A percentile compares a stretch with the other conserved stretches of the same genome.
Evolutionary conservation across 2,329 filamentous ascomycete species (phyloP).

Genomic region (Beauveria caledonica): DNA sequence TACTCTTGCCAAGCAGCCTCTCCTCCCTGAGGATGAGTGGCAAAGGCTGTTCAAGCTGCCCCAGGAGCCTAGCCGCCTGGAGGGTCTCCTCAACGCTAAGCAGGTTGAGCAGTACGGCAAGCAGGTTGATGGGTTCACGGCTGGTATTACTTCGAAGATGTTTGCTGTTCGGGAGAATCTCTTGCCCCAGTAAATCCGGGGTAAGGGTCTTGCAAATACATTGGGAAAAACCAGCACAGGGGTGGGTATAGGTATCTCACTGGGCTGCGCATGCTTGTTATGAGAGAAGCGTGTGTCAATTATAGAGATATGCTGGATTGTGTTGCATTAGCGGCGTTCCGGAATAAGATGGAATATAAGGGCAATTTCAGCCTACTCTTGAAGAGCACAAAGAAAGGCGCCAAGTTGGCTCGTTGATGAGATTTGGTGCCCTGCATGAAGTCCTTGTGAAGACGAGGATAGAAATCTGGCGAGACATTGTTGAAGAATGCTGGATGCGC

Average conservation of each 20-base stretch:
- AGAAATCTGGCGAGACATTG: neutral
- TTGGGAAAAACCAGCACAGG: neutral
- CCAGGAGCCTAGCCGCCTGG: constrained; percentile 83
- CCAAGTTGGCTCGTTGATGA: neutral
- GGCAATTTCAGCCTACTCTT: constrained; percentile 27
- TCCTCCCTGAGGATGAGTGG: constrained; percentile 95
- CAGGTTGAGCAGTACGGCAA: constrained; percentile 97
- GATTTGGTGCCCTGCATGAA: neutral
- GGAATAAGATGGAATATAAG: constrained; percentile 31
- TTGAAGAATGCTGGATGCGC: too few relatives aligned
- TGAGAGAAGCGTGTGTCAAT: neutral
- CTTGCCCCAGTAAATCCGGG: constrained; percentile 40
- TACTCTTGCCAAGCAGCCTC: constrained; percentile 75
- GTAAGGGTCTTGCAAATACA: neutral
- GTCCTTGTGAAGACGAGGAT: neutral
- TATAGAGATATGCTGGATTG: constrained; percentile 20
- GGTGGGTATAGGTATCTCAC: neutral
- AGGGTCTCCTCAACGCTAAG: constrained; percentile 88
- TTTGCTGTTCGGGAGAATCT: constrained; percentile 79
- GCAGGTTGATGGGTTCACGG: constrained; percentile 94
- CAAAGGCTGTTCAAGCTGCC: constrained; percentile 97
- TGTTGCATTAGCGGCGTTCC: constrained; percentile 36
- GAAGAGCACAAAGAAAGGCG: constrained; percentile 17
- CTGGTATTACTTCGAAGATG: constrained; percentile 91
- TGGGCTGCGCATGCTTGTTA: constrained; percentile 1